Evolutionary conservation across 2,329 filamentous ascomycete species (phyloP), one percentile per base, ranked within the genome.

Genomic region (Fusarium papillatum): DNA sequence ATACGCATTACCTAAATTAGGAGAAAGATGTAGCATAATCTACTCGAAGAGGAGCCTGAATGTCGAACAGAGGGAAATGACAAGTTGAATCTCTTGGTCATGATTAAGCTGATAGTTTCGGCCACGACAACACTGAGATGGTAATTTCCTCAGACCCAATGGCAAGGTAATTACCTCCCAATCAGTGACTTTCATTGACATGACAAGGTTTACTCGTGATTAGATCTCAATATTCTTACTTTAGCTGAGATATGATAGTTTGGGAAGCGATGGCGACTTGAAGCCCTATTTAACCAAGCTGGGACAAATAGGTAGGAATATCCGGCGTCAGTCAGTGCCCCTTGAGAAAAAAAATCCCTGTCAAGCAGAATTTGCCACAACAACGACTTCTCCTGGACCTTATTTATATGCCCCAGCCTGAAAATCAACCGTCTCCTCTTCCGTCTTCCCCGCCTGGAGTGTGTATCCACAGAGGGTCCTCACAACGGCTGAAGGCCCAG

Each of bases 41-140:
- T 11, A 1, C 24, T 19, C 5, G 0, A 29, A 50, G 16, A 2
- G 3, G 5, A 5, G 8, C 1, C 16, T 29, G 3, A 2, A 11
- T 2, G 46, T 50, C 11, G 16, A 50, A 11, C 0, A 19, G 2
- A 50, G 16, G 16, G 5, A 29, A 11, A 50, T 29, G 46, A 19
- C 24, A 19, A 19, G 24, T 2, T 50, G 46, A 29, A 50, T 29
- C 16, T 7, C 24, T 29, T 19, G 46, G 24, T 50, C 46, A 29
- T 29, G 24, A 11, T 50, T 7, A 11, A 50, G 9, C 11, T 50
- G 9, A 19, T 29, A 13, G 46, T 50, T 29, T 50, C 24, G 16
- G 11, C 24, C 24, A 6, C 16, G 24, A 7, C 46, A 50, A 13
- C 2, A 19, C 3, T 19, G 16, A 10, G 9, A 29, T 26, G 16